Evolutionary conservation across 2,329 filamentous ascomycete species (phyloP).

Genomic region (Leptographium wingfieldii): DNA sequence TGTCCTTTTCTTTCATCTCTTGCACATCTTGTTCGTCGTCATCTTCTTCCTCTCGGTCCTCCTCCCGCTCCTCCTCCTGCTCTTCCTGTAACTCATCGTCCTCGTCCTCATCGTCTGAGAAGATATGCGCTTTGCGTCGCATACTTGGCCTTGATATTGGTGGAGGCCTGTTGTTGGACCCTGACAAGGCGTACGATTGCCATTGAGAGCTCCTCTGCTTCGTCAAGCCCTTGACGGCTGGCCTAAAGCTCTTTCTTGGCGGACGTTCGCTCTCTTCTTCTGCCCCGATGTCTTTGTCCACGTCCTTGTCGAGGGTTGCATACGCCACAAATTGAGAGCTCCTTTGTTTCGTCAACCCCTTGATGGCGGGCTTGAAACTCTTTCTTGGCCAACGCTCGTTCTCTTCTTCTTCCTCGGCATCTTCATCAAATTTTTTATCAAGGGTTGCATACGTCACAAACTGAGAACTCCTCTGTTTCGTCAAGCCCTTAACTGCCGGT

Average conservation of each 20-base stretch:
- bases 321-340: neutral
- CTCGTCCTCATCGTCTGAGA: conserved; percentile 9
- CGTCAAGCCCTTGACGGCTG: conserved; percentile 11
- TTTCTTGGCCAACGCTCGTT: neutral
- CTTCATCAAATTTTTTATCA: conserved; percentile 5
- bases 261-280: neutral
- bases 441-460: conserved; percentile 7
- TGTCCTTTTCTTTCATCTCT: neutral
- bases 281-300: neutral
- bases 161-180: neutral
- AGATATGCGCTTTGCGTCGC: neutral
- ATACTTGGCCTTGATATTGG: neutral
- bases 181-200: conserved; percentile 10
- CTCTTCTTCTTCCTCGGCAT: conserved; percentile 9
- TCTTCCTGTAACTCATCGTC: conserved; percentile 11
- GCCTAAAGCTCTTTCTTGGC: neutral
- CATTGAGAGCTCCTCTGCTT: conserved; percentile 11
- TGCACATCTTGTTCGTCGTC: conserved; percentile 13
- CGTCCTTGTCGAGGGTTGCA: neutral
- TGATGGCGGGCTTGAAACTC: neutral
- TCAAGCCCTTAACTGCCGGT: conserved; percentile 10
- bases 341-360: neutral
- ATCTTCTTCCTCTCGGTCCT: conserved; percentile 6
- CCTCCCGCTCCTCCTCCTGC: neutral
- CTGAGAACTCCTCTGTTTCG: conserved; percentile 10